phyloP scores from a whole-genome alignment of 225 moss, liverwort and hornwort genomes.

The Physcomitrellopsis africana region DNA sequence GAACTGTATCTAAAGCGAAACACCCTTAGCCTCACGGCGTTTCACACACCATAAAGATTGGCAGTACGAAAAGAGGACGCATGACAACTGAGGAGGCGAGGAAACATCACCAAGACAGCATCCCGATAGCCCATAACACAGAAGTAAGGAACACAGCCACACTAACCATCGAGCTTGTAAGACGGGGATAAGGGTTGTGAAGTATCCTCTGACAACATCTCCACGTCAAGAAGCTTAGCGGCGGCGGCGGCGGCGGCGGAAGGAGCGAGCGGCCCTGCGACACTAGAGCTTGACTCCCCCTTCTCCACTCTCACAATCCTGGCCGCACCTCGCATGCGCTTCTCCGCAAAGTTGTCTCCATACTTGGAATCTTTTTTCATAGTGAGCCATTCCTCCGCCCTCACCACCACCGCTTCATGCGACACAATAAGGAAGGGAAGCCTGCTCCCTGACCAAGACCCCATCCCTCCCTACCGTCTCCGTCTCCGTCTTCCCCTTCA shows the following conservation, averaged over 20 bases:
- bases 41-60: no score
- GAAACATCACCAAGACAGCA: background rate
- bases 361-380: constrained; percentile 54
- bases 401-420: constrained; percentile 66
- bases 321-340: constrained; percentile 10
- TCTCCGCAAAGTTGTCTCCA: constrained; percentile 44
- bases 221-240: constrained; percentile 51
- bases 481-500: background rate
- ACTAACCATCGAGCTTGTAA: constrained; percentile 51
- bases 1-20: no score
- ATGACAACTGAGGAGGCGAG: background rate
- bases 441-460: constrained; percentile 37
- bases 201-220: constrained; percentile 55
- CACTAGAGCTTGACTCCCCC: constrained; percentile 59
- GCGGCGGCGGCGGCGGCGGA: background rate
- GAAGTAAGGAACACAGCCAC: background rate
- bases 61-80: background rate
- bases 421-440: constrained; percentile 63
- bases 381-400: constrained; percentile 66
- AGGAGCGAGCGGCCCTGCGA: constrained; percentile 15
- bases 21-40: no score
- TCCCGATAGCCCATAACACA: no score
- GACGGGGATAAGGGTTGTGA: constrained; percentile 39
- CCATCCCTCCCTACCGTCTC: constrained; percentile 27
- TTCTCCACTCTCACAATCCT: constrained; percentile 14